Evolutionary conservation across 768 basidiomycete genomes (phyloP), one percentile per base, ranked within the genome.

Genomic region (Crucibulum laeve): DNA sequence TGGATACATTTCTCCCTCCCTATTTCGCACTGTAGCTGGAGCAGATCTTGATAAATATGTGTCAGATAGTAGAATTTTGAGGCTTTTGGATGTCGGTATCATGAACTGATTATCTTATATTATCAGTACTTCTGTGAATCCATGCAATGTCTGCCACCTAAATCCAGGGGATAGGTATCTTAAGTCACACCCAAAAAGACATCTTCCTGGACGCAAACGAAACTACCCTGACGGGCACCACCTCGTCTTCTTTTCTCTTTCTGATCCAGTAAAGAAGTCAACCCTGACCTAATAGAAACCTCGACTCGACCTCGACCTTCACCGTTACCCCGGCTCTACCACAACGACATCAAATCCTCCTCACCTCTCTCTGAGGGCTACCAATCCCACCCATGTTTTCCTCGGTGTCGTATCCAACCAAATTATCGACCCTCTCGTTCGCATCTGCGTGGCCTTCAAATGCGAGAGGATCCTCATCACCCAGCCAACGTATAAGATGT

Each of bases 401-500:
- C 78, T 99, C 2, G 96, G 96, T 2, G 96, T 98, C 0, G 96
- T 96, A 2, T 92, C 89, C 0, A 96, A 99, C 64, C 96, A 99
- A 56, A 84, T 93, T 32, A 93, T 98, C 52, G 96, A 99, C 59
- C 69, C 98, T 43, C 71, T 98, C 38, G 93, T 95, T 69, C 80
- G 96, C 14, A 81, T 98, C 24, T 84, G 88, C 49, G 93, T 94
- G 52, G 67, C 65, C 1, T 96, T 96, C 2, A 50, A 63, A 1
- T 73, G 65, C 43, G 95, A 98, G 53, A 87, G 84, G 58, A 86
- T 96, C 25, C 62, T 98, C 57, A 85, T 79, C 25, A 91, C 88
- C 1, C 95, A 95, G 1, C 96, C 96, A 4, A 97, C 96, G 10
- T 98, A 98, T 60, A 95, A 95, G 14, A 99, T 98, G 95, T 97